Percentiles rank a stretch among this genome's conserved stretches.
These are phyloP conservation scores for Teunomyces barrocoloradensis DNA, from an alignment of 805 yeast genomes.

Conservation along the genomic window DNA sequence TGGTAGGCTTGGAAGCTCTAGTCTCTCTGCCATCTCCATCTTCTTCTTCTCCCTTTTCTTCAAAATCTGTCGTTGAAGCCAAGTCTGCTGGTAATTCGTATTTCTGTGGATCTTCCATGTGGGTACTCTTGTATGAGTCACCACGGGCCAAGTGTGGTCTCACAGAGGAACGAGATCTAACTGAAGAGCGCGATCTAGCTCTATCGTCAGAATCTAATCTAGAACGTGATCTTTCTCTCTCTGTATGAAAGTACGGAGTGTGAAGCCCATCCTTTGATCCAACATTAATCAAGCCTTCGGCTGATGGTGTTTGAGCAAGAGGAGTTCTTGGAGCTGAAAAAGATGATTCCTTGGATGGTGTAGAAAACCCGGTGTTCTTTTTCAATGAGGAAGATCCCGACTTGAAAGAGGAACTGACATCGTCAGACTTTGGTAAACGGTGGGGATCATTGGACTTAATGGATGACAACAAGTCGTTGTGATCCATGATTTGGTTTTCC, in stretches of 20 bases:
- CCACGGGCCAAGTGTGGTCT: constrained; percentile 74
- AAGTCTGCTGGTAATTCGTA: constrained; percentile 44
- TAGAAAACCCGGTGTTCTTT: constrained; percentile 2
- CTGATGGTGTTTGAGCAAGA: background rate
- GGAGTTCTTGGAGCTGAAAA: background rate
- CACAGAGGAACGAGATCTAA: constrained; percentile 21
- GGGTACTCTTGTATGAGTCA: constrained; percentile 66
- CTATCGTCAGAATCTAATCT: constrained; percentile 19
- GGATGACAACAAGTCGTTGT: constrained; percentile 32
- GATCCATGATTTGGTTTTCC: constrained; percentile 37
- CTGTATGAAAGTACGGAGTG: constrained; percentile 34
- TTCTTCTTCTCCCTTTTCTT: constrained; percentile 23
- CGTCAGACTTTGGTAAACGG: constrained; percentile 19
- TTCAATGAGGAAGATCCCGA: background rate
- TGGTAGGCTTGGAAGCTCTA: constrained; percentile 40
- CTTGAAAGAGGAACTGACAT: background rate
- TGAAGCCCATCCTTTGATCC: constrained; percentile 17
- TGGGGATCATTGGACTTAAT: constrained; percentile 38
- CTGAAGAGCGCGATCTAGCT: constrained; percentile 29
- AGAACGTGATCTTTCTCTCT: constrained; percentile 13
- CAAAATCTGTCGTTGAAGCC: constrained; percentile 8
- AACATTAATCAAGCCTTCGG: constrained; percentile 1
- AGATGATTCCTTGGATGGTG: constrained; percentile 7
- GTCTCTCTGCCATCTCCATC: constrained; percentile 38
- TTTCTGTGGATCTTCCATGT: constrained; percentile 42